Evolutionary conservation across 1,139 yeast genomes (phyloP), one percentile per base, ranked within the genome.

Genomic region (Kurtzmaniella quercitrusa): DNA sequence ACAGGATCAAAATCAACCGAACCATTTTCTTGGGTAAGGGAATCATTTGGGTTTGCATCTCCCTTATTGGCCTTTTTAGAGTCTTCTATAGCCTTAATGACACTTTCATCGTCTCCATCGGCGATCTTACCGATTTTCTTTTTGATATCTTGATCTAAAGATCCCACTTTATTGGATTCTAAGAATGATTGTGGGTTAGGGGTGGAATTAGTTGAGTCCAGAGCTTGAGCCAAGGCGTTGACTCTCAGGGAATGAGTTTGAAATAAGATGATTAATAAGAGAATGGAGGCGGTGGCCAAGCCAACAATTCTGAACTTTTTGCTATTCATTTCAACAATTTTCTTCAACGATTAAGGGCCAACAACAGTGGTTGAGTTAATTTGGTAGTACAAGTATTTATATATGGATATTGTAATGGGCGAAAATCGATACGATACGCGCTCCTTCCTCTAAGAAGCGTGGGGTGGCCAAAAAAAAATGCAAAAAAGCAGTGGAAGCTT

Each of bases 1-100:
- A 73, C 81, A 0, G 90, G 79, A 58, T 82, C 82, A 55, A 81
- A 86, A 17, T 50, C 52, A 33, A 55, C 56, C 54, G 38, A 53
- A 12, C 18, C 16, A 15, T 18, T 37, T n/a, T 37, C 39, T 37
- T 37, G 39, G 7, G 39, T 37, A 9, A 37, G 25, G 11, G 39
- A 37, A 25, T 37, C 39, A 11, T 25, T 38, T 25, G 25, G 41
- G 21, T 39, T 44, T 34, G 37, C 12, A 7, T 39, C 37, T 9
- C 25, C 38, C 9, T 12, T 19, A 16, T 21, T 14, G 8, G 39
- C 36, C 9, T 40, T 40, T 25, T 34, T 34, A n/a, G 39, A 25
- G 8, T 40, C 42, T 16, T 37, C 39, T 2, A 37, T 37, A 14
- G 39, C 39, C 33, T 37, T 37, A 14, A 37, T 37, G 6, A 21